Percentiles rank a stretch among this genome's conserved stretches.
These are phyloP conservation scores for Quercus rubra DNA, from an alignment of 306 rosid genomes.

Conservation along the genomic window DNA sequence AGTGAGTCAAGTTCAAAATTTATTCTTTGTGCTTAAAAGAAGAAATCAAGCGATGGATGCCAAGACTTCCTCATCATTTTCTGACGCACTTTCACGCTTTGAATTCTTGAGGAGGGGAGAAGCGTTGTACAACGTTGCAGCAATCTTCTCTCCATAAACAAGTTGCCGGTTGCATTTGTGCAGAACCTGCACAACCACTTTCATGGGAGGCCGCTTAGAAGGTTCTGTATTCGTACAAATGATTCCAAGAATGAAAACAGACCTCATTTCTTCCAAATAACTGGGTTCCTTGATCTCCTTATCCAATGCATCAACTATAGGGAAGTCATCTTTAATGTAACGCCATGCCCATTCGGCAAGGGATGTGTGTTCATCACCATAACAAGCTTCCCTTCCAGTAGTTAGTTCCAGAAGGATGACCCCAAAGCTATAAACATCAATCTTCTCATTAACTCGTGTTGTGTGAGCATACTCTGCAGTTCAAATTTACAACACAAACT, in stretches of 20 bases:
- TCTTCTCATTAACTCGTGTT: constrained; percentile 58
- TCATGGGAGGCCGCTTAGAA: constrained; percentile 65
- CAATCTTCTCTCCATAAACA: constrained; percentile 18
- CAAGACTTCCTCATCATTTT: constrained; percentile 15
- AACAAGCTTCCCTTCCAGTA: constrained; percentile 61
- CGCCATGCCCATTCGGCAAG: constrained; percentile 73
- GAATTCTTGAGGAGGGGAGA: constrained; percentile 61
- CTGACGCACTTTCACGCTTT: constrained; percentile 28
- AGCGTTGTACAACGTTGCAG: constrained; percentile 9
- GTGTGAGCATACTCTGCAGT: constrained; percentile 67
- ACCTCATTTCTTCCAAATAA: constrained; percentile 49
- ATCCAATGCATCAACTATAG: constrained; percentile 50
- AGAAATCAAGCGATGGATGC: too few relatives aligned
- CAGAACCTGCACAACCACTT: constrained; percentile 49
- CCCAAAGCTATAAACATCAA: constrained; percentile 78
- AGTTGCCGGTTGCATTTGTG: constrained; percentile 14
- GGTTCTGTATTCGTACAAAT: constrained; percentile 54
- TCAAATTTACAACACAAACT: not conserved
- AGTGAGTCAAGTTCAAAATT: too few relatives aligned
- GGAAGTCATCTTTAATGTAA: constrained; percentile 30
- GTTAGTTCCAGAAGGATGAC: constrained; percentile 68
- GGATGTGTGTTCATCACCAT: constrained; percentile 57
- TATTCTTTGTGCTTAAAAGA: too few relatives aligned
- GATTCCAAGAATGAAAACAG: constrained; percentile 61
- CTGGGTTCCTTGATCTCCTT: constrained; percentile 43